Conservation (phyloP, 208 protist species). For the Eutreptiella sp. region DNA sequence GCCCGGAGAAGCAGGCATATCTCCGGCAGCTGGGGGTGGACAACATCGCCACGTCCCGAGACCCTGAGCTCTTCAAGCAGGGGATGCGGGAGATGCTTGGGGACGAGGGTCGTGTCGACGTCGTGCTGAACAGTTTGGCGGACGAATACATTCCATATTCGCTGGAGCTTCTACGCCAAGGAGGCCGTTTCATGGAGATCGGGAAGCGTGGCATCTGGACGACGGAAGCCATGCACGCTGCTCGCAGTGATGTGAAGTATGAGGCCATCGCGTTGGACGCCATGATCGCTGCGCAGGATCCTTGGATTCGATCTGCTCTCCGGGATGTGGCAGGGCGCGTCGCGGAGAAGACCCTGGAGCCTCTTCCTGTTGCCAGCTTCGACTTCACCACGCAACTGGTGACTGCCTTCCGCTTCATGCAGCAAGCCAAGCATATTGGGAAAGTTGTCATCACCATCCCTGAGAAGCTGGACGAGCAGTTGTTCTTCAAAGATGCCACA, state of each 20-base stretch:
- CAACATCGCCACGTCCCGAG: constrained; percentile 26
- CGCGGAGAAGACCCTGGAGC: no score
- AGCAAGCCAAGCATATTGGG: not conserved
- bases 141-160: constrained; percentile 39
- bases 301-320: no score
- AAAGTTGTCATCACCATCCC: constrained; percentile 12
- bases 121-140: constrained; percentile 48
- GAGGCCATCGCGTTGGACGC: no score
- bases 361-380: no score
- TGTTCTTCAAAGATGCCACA: no score
- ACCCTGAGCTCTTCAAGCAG: constrained; percentile 30
- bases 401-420: not conserved
- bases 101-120: constrained; percentile 45
- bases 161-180: constrained; percentile 21
- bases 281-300: no score
- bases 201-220: no score
- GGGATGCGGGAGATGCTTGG: constrained; percentile 25
- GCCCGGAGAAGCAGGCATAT: constrained; percentile 8
- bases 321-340: no score
- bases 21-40: constrained; percentile 16
- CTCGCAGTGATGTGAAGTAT: no score
- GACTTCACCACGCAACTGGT: no score
- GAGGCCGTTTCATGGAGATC: constrained; percentile 51
- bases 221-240: constrained; percentile 47
- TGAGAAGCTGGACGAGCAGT: no score